Evolutionary conservation across 2,329 filamentous ascomycete genomes (phyloP).

Genomic region (Aaosphaeria arxii): DNA sequence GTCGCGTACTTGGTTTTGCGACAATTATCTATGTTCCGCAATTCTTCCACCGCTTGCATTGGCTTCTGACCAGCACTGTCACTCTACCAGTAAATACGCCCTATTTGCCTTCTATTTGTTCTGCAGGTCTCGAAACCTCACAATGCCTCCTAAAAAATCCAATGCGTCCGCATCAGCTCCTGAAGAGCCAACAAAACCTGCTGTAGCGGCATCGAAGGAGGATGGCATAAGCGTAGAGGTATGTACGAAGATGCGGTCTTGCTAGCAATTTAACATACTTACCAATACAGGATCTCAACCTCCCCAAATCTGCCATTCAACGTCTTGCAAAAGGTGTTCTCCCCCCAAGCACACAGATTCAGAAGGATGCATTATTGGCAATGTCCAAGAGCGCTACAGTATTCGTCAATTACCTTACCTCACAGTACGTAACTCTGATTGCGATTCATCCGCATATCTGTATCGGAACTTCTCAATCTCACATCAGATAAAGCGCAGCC

Average conservation of each 20-base stretch:
- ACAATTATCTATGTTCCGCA: too few relatives aligned
- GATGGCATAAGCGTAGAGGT: conserved; percentile 47
- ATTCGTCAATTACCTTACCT: conserved; percentile 77
- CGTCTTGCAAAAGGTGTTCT: conserved; percentile 76
- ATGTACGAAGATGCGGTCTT: conserved; percentile 5
- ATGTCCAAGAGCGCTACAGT: conserved; percentile 80
- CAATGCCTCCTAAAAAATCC: conserved; percentile 49
- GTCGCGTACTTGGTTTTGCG: too few relatives aligned
- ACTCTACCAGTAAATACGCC: too few relatives aligned
- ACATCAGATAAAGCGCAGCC: conserved; percentile 60
- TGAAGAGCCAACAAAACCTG: conserved; percentile 27
- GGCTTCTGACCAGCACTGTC: too few relatives aligned
- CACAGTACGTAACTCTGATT: conserved; percentile 56
- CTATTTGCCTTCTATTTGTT: too few relatives aligned
- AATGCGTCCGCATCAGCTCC: conserved; percentile 41
- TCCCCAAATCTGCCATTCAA: conserved; percentile 79
- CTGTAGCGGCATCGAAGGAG: conserved; percentile 27
- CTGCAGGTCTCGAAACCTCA: not conserved
- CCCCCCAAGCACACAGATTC: conserved; percentile 77
- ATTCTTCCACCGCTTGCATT: too few relatives aligned
- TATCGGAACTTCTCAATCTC: not conserved
- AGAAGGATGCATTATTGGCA: conserved; percentile 76
- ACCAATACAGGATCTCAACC: conserved; percentile 56
- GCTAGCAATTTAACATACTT: conserved; percentile 1
- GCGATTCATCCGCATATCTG: too few relatives aligned